A percentile compares a stretch with the other conserved stretches of the same genome.
phyloP scores from a whole-genome alignment of 2,329 filamentous ascomycete species.

The Fusarium agapanthi region DNA sequence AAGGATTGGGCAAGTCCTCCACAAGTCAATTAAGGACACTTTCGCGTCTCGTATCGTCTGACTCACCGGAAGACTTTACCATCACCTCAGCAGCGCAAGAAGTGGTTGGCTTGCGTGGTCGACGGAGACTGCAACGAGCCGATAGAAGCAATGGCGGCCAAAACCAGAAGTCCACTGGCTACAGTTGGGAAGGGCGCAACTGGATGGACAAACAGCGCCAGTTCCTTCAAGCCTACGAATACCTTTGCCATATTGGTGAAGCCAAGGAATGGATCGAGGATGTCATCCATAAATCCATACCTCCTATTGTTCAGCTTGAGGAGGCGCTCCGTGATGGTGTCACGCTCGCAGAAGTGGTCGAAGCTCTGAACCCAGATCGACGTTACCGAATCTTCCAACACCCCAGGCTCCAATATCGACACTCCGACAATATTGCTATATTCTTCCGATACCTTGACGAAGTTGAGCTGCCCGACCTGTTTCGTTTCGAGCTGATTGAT shows the following conservation, averaged over 20 bases:
- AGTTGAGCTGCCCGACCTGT: conserved; percentile 91
- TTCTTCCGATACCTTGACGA: conserved; percentile 96
- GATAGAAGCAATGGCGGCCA: conserved; percentile 60
- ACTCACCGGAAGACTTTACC: conserved; percentile 79
- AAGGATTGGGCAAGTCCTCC: conserved; percentile 85
- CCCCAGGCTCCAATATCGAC: conserved; percentile 86
- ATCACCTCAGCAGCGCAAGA: conserved; percentile 83
- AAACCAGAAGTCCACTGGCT: conserved; percentile 60
- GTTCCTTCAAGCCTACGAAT: conserved; percentile 96
- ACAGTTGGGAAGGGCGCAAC: conserved; percentile 82
- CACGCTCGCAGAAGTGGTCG: conserved; percentile 92
- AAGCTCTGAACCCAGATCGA: conserved; percentile 82
- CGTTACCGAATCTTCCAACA: conserved; percentile 85
- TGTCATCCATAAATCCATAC: conserved; percentile 83
- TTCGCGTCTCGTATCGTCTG: conserved; percentile 81
- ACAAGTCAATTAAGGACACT: conserved; percentile 89
- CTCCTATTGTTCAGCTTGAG: conserved; percentile 92
- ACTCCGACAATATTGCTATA: conserved; percentile 96
- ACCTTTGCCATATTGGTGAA: conserved; percentile 98
- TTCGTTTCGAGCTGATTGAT: conserved; percentile 96
- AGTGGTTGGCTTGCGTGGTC: conserved; percentile 86
- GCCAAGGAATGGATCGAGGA: conserved; percentile 99
- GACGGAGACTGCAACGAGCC: conserved; percentile 81
- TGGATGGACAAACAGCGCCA: conserved; percentile 99
- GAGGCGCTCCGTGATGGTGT: conserved; percentile 93